Evolutionary conservation across 768 basidiomycete species (phyloP), one percentile per base, ranked within the genome.

Genomic region (Suillus hirtellus): DNA sequence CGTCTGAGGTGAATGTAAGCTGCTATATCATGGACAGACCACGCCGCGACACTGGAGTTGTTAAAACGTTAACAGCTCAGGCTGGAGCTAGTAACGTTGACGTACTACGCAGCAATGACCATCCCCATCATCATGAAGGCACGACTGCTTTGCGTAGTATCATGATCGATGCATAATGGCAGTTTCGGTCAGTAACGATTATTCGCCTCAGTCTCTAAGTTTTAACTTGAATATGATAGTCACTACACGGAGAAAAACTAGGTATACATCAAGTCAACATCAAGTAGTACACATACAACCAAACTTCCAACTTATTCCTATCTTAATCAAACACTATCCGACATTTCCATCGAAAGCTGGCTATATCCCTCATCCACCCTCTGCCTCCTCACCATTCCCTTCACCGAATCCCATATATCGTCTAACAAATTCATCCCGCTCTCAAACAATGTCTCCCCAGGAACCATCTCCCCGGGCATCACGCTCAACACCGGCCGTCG

Each of bases 341-440:
- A 65, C 86, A 90, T 79, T 70, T 93, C 92, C 24, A 92, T 82
- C 24, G 91, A 88, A 61, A 94, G 69, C 68, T 86, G 89, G 59
- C 82, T 84, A 69, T 94, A 94, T 7, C 89, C 89, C 59, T 76
- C 77, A 35, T 69, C 75, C 34, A 74, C 75, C 65, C 75, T 73
- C 65, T 77, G 75, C 58, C 52, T 81, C 75, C 54, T 84, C 34
- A 64, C 83, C 65, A 38, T 76, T 72, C 44, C 73, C 77, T 47
- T 78, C 75, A 53, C 76, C 73, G 65, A 79, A 81, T 67, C 82
- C 86, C 74, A 83, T 84, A 75, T 78, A 72, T 84, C 74, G 70
- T 79, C 50, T 70, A 81, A 75, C 70, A 84, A 52, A 65, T 75
- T 44, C 67, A 78, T 68, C 9, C 83, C 76, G 31, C 80, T 80